Base-by-base conservation (phyloP, 441 rosid species). In the Gossypium gossypioides region DNA sequence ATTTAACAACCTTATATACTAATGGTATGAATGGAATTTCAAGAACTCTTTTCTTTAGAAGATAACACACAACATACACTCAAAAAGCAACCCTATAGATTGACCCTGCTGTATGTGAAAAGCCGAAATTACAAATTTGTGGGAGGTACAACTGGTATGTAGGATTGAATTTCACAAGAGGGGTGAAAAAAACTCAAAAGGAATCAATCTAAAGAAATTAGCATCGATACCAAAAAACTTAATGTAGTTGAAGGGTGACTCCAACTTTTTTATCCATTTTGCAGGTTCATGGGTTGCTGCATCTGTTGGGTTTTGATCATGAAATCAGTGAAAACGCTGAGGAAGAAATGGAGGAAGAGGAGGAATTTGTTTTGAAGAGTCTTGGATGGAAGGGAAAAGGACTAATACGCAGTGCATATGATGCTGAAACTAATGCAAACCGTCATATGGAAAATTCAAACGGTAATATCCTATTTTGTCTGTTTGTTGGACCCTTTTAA, bases 351-450 rank as follows among this genome's bases (percentile, higher is more conserved):
- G 98, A 94, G 81, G 81, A 86, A 80, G 92, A 86, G 75, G 98
- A 92, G 78, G 91, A 84, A 81, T 68, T 80, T 71, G 85, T 94
- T 77, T 77, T 91, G 62, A 84, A 87, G 76, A 84, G 84, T 77
- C 97, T 94, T 72, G 96, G 92, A 27, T 91, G 98, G 98, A 89
- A 83, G 75, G 98, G 97, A 57, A 94, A 94, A 80, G 96, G 98
- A 75, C 80, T 94, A 34, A 91, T 94, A 82, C 89, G 85, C 75
- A 86, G 97, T 81, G 96, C 97, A 68, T 81, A 76, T 83, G 90
- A 89, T 81, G 60, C 78, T 52, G 81, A 86, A 70, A 72, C 61
- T 67, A 78, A 63, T 73, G 63, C 29, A 52, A 77, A 75, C 77
- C 78, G 64, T 72, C 78, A 69, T 61, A 72, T 37, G 46, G 91